Base-by-base conservation (phyloP, 768 basidiomycete genomes). In the Leccinum disarticulatum region DNA sequence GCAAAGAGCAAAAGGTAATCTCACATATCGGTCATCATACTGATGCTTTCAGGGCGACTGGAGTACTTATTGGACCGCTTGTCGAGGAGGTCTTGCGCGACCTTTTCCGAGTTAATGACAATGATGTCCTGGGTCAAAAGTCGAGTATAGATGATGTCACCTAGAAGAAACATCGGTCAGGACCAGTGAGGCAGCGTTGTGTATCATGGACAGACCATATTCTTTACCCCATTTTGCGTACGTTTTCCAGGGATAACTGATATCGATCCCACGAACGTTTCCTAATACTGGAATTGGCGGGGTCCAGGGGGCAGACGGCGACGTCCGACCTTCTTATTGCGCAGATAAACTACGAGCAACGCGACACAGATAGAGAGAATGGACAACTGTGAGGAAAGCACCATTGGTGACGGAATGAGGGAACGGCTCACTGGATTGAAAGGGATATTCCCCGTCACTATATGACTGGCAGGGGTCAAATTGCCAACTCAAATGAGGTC, bases 101-200 rank as follows among this genome's bases (percentile, higher is more conserved):
- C 27, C 58, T 65, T 61, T 28, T 72, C 70, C 0, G 68, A 72
- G 31, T 68, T 72, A 2, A 70, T 62, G 11, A 72, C 46, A 17
- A 70, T 60, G 36, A 72, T 66, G 17, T 68, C 60, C 17, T 70
- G 69, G 5, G 55, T 66, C 52, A 70, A 38, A 6, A 70, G 50
- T 41, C 66, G 66, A 36, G 68, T 62, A 15, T 72, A 68, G 8
- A 70, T 62, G 22, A 70, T 57, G 7, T 35, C 61, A 9, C 69
- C 69, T 70, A 17, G 31, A 53, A n/a, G 14, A n/a, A 17, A 28
- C 22, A 48, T 58, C 31, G 51, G 43, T 38, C 41, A 36, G 13
- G 9, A 33, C 22, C 3, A 3, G n/a, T 41, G n/a, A 19, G 17
- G 41, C 41, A 41, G 9, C n/a, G 13, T 15, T 35, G 22, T 1